Evolutionary conservation across 495 filamentous ascomycete genomes (phyloP), one percentile per base, ranked within the genome.

Genomic region (Choiromyces venosus): DNA sequence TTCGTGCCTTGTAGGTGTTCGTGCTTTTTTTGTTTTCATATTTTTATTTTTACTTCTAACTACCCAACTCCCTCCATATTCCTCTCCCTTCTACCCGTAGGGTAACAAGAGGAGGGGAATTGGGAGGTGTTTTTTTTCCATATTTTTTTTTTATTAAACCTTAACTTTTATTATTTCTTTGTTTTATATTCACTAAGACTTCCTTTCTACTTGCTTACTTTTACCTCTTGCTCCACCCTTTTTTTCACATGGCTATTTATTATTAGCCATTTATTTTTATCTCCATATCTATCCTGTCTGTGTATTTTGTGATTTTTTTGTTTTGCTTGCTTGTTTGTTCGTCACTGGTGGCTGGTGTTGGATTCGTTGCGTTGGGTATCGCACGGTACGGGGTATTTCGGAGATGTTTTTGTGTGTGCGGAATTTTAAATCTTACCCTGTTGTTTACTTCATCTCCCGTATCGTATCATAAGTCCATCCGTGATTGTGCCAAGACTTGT

Each of bases 21-120:
- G 78, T 74, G 73, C 56, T 76, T 76, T 74, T 69, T 25, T 69
- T 61, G 33, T 80, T 73, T 74, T 70, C 69, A 81, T 78, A 79
- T 80, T 84, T 80, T 80, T 78, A 81, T 72, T 76, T 77, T 61
- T 80, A 77, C 69, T 74, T 72, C 70, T 64, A 68, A 70, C 72
- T 75, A 73, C 74, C 71, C 56, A 39, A 68, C 70, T 44, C 64
- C 61, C 68, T 75, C 67, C 72, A 69, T 73, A 71, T 73, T 42
- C n/a, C n/a, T n/a, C 16, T 61, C 25, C 18, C 52, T 18, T 6
- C 12, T 16, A 33, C 25, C 25, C 4, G 52, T 10, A 33, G 33
- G 25, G 21, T 9, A 21, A 18, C 5, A 44, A 12, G 1, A 52
- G 25, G n/a, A 12, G 14, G 29, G n/a, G 25, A 61, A 29, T 5